phyloP scores from a whole-genome alignment of 2,329 filamentous ascomycete genomes.

The Plenodomus lindquistii region DNA sequence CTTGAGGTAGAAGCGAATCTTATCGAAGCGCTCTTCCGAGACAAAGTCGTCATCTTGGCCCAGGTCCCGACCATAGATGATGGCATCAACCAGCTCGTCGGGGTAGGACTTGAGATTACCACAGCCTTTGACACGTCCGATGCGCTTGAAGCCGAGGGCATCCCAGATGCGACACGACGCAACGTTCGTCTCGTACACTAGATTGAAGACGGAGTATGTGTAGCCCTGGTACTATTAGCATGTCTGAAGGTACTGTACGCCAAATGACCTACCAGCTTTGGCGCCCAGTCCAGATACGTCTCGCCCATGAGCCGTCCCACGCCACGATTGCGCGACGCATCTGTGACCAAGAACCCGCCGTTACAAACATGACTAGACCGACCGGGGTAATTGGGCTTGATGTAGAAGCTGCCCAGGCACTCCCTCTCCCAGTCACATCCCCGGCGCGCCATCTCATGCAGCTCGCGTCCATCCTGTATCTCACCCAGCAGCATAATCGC shows the following conservation, averaged over 20 bases:
- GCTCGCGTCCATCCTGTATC: conserved; percentile 59
- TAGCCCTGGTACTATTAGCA: conserved; percentile 62
- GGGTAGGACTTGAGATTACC: conserved; percentile 55
- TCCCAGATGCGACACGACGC: conserved; percentile 92
- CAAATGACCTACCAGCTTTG: conserved; percentile 47
- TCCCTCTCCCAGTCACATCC: conserved; percentile 73
- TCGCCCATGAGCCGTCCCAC: conserved; percentile 58
- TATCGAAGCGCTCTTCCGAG: conserved; percentile 96
- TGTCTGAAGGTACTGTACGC: neutral
- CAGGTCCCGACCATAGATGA: conserved; percentile 64
- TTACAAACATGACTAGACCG: conserved; percentile 87
- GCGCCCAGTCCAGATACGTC: conserved; percentile 57
- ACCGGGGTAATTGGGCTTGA: conserved; percentile 92
- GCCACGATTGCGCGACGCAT: conserved; percentile 52
- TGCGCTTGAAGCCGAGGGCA: conserved; percentile 87
- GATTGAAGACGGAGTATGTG: conserved; percentile 90
- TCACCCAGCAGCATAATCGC: conserved; percentile 85
- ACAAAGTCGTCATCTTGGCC: conserved; percentile 76
- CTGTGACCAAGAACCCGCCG: conserved; percentile 57
- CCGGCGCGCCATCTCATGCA: conserved; percentile 50
- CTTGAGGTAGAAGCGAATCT: conserved; percentile 96
- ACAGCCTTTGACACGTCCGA: conserved; percentile 70
- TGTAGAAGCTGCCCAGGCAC: conserved; percentile 89
- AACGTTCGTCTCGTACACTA: conserved; percentile 92
- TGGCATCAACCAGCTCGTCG: conserved; percentile 53